Conservation (phyloP, 2,329 filamentous ascomycete genomes). For the Diplodia seriata region DNA sequence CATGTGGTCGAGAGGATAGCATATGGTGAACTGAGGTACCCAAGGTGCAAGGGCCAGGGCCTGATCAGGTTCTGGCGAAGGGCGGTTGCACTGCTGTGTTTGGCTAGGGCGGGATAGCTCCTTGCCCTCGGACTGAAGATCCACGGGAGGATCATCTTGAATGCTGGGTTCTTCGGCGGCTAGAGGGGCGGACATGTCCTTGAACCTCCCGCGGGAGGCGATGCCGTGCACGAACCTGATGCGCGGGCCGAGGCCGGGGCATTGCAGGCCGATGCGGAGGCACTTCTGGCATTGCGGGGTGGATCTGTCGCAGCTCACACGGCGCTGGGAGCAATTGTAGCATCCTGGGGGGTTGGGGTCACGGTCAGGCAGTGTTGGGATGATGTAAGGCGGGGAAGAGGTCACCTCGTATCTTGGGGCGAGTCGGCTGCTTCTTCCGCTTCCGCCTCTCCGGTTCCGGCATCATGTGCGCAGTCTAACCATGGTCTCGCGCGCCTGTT, state of each 20-base stretch:
- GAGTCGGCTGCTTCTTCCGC: neutral
- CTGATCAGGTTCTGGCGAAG: neutral
- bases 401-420: neutral
- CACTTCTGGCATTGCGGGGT: conserved; percentile 1
- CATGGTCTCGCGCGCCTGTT: neutral
- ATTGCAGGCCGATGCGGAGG: neutral
- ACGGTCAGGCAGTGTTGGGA: neutral
- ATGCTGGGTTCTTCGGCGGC: neutral
- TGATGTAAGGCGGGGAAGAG: neutral
- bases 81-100: neutral
- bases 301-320: neutral
- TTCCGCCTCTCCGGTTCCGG: neutral
- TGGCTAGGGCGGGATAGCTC: neutral
- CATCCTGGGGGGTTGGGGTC: neutral
- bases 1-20: neutral
- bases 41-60: neutral
- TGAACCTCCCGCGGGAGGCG: conserved; percentile 2
- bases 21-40: neutral
- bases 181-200: neutral
- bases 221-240: neutral
- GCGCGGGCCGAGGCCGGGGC: neutral
- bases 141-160: neutral
- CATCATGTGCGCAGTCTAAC: neutral
- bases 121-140: neutral
- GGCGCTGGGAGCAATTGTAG: conserved; percentile 2